Conservation (phyloP, 768 basidiomycete species). For the Crucibulum laeve region DNA sequence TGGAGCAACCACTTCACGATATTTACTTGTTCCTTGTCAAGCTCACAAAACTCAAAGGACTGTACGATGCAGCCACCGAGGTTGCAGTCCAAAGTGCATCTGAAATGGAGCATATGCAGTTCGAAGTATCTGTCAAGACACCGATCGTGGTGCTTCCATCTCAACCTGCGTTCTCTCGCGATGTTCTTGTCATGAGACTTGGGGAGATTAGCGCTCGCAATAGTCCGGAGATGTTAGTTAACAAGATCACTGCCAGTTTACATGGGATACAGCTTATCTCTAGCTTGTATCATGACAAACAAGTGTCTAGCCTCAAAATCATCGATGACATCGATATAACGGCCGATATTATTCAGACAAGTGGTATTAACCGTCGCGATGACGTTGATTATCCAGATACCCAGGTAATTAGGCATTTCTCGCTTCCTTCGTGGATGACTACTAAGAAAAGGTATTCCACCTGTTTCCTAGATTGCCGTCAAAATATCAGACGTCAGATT, state of each 20-base stretch:
- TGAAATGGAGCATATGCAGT: constrained; percentile 93
- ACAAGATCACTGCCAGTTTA: constrained; percentile 70
- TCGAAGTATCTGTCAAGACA: constrained; percentile 84
- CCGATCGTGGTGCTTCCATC: constrained; percentile 90
- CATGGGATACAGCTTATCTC: constrained; percentile 83
- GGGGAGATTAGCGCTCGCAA: constrained; percentile 89
- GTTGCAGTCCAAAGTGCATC: constrained; percentile 90
- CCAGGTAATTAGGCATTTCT: constrained; percentile 62
- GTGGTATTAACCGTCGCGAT: constrained; percentile 44
- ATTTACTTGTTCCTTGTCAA: constrained; percentile 81
- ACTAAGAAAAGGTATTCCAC: no score
- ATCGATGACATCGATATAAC: constrained; percentile 85
- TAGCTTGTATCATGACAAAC: constrained; percentile 44
- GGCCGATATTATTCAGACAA: constrained; percentile 63
- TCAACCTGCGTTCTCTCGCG: constrained; percentile 52
- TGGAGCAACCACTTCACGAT: constrained; percentile 87
- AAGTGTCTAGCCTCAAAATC: constrained; percentile 66
- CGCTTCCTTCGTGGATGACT: no score
- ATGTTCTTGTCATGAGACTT: constrained; percentile 75
- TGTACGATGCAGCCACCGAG: constrained; percentile 92
- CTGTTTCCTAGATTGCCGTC: constrained; percentile 60
- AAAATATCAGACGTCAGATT: constrained; percentile 82
- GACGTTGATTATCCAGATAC: constrained; percentile 63
- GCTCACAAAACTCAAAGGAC: constrained; percentile 85
- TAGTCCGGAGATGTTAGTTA: constrained; percentile 50